Percentiles rank a stretch among this genome's conserved stretches.
These are phyloP conservation scores for Naganishia antarctica DNA, from an alignment of 768 basidiomycete species.

Conservation along the genomic window DNA sequence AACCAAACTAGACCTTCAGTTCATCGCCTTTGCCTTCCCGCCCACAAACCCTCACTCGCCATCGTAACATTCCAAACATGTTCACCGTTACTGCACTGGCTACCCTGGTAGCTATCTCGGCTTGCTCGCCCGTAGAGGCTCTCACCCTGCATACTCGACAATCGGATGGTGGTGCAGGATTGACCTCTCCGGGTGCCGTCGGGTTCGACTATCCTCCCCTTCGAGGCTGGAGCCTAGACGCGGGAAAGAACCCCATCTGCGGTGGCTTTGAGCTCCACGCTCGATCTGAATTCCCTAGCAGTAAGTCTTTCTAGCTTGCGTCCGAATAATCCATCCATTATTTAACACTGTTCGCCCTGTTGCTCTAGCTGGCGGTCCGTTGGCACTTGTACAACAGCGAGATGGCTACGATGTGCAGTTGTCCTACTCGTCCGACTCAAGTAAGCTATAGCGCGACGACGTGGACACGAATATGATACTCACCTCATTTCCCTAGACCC, in stretches of 20 bases:
- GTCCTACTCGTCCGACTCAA: conserved; percentile 9
- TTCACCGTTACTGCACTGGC: not conserved
- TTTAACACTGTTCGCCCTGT: not conserved
- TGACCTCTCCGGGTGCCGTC: conserved; percentile 4
- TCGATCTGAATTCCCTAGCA: conserved; percentile 8
- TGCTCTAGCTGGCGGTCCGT: not conserved
- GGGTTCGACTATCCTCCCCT: conserved; percentile 15
- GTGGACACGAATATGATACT: no score
- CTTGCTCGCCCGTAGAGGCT: not conserved
- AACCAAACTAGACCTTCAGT: not conserved
- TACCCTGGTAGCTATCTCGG: not conserved
- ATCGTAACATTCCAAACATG: not conserved
- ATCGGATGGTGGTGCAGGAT: conserved; percentile 2
- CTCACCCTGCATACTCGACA: conserved; percentile 11
- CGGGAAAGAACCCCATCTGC: conserved; percentile 14
- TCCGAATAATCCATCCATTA: no score
- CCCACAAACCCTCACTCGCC: not conserved
- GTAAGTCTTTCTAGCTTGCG: not conserved
- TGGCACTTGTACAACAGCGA: conserved; percentile 17
- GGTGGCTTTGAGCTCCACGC: conserved; percentile 14
- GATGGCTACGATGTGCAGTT: conserved; percentile 16
- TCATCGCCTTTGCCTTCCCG: not conserved
- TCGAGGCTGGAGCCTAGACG: conserved; percentile 12
- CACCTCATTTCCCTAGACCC: not conserved
- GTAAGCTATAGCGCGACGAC: no score